Conservation (phyloP, 2,329 filamentous ascomycete species). For the Monilinia laxa region DNA sequence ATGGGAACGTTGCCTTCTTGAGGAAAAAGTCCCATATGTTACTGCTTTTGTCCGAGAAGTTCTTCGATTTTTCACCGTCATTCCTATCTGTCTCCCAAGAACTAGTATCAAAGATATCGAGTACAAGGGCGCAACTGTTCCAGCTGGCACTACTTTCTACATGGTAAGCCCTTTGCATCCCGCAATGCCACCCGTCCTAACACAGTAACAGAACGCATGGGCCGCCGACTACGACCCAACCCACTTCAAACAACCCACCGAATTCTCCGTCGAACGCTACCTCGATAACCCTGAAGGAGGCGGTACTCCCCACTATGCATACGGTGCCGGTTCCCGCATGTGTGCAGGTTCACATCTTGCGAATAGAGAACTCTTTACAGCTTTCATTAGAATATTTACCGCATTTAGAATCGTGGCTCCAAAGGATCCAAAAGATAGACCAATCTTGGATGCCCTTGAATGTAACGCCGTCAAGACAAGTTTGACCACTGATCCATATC, state of each 20-base stretch:
- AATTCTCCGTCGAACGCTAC: slow-evolving; percentile 71
- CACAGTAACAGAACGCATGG: slow-evolving; percentile 60
- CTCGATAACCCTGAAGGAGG: slow-evolving; percentile 51
- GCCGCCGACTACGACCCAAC: slow-evolving; percentile 69
- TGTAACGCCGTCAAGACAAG: slow-evolving; percentile 58
- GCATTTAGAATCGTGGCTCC: slow-evolving; percentile 56
- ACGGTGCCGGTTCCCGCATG: slow-evolving; percentile 63
- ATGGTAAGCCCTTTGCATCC: slow-evolving; percentile 10
- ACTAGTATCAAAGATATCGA: slow-evolving; percentile 70
- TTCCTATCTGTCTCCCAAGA: slow-evolving; percentile 74
- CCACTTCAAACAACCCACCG: slow-evolving; percentile 63
- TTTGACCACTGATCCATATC: slow-evolving; percentile 61
- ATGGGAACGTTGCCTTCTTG: slow-evolving; percentile 70
- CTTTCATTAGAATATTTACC: slow-evolving; percentile 57
- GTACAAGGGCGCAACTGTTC: slow-evolving; percentile 66
- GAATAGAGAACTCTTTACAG: slow-evolving; percentile 62
- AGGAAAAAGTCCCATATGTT: slow-evolving; percentile 75
- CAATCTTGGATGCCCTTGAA: slow-evolving; percentile 56
- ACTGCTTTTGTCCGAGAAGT: slow-evolving; percentile 78
- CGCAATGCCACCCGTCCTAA: slow-evolving; percentile 6
- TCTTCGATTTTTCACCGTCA: slow-evolving; percentile 75
- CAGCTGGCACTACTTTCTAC: slow-evolving; percentile 70
- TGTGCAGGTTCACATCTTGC: slow-evolving; percentile 63
- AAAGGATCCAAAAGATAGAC: slow-evolving; percentile 47
- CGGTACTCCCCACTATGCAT: slow-evolving; percentile 61